These are phyloP conservation scores for Panicum miliaceum DNA, from an alignment of 176 grass and related monocot species.

Conservation along the genomic window DNA sequence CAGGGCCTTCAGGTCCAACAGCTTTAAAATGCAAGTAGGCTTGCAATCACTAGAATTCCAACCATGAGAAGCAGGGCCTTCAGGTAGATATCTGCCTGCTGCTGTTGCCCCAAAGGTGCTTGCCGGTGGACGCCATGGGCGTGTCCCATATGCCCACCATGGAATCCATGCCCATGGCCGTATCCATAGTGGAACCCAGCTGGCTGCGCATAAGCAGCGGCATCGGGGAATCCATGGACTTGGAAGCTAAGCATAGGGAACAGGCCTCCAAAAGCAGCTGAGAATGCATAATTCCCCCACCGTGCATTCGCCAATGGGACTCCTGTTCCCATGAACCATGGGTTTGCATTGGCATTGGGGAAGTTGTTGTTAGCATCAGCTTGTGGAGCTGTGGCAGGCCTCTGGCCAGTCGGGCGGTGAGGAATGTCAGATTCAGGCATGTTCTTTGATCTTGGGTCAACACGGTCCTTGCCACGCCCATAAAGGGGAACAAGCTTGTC, in stretches of 20 bases:
- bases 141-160: slow-evolving; percentile 57
- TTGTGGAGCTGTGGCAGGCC: slow-evolving; percentile 71
- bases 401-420: slow-evolving; percentile 79
- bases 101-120: slow-evolving; percentile 61
- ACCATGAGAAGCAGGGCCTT: slow-evolving; percentile 69
- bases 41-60: slow-evolving; percentile 76
- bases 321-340: slow-evolving; percentile 65
- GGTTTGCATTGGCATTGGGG: slow-evolving; percentile 48
- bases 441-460: slow-evolving; percentile 80
- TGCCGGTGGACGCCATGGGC: slow-evolving; percentile 54
- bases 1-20: slow-evolving; percentile 49
- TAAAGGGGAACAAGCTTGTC: slow-evolving; percentile 92
- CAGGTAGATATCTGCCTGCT: slow-evolving; percentile 80
- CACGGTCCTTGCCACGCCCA: slow-evolving; percentile 84
- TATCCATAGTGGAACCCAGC: slow-evolving; percentile 81
- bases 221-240: slow-evolving; percentile 75
- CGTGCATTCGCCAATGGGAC: slow-evolving; percentile 49
- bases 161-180: slow-evolving; percentile 73
- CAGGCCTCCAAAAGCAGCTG: slow-evolving; percentile 70
- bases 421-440: slow-evolving; percentile 74
- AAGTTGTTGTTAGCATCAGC: slow-evolving; percentile 65
- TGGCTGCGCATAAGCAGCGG: slow-evolving; percentile 63
- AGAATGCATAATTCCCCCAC: slow-evolving; percentile 83
- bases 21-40: slow-evolving; percentile 65
- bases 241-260: slow-evolving; percentile 96